phyloP scores from a whole-genome alignment of 345 rosid genomes.

The Rhodamnia argentea region DNA sequence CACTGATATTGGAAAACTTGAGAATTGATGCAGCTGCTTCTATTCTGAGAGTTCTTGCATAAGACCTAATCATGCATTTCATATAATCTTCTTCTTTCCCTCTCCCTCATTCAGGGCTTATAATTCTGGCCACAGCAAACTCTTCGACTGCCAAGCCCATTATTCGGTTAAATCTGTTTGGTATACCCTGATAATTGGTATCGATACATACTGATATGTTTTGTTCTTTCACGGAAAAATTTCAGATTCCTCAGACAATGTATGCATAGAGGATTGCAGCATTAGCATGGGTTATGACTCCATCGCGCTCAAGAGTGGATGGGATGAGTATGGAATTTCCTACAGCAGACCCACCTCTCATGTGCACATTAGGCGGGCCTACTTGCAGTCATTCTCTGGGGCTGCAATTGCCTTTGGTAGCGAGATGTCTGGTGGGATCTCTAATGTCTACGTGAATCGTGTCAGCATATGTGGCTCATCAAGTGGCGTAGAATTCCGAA shows the following conservation, averaged over 20 bases:
- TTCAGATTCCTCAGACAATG: slow-evolving; percentile 80
- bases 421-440: slow-evolving; percentile 96
- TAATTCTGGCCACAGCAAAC: not conserved
- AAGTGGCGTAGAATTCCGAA: slow-evolving; percentile 59
- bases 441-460: slow-evolving; percentile 41
- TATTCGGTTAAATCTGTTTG: not conserved
- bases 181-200: not conserved
- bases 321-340: slow-evolving; percentile 89
- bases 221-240: not conserved
- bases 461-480: slow-evolving; percentile 37
- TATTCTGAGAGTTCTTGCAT: not conserved
- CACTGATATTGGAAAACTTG: not conserved
- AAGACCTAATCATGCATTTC: not conserved
- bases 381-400: slow-evolving; percentile 60
- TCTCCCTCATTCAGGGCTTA: not conserved
- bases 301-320: slow-evolving; percentile 78
- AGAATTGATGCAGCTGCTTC: not conserved
- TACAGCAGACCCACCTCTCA: slow-evolving; percentile 52
- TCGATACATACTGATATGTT: not conserved
- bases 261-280: slow-evolving; percentile 78
- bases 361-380: slow-evolving; percentile 52
- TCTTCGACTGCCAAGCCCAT: not conserved
- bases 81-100: not conserved
- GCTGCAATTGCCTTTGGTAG: slow-evolving; percentile 86
- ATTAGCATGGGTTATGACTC: slow-evolving; percentile 69